Percentiles rank a stretch among this genome's conserved stretches.
Conservation (phyloP, 2,329 filamentous ascomycete species). For the Fusarium floridanum region DNA sequence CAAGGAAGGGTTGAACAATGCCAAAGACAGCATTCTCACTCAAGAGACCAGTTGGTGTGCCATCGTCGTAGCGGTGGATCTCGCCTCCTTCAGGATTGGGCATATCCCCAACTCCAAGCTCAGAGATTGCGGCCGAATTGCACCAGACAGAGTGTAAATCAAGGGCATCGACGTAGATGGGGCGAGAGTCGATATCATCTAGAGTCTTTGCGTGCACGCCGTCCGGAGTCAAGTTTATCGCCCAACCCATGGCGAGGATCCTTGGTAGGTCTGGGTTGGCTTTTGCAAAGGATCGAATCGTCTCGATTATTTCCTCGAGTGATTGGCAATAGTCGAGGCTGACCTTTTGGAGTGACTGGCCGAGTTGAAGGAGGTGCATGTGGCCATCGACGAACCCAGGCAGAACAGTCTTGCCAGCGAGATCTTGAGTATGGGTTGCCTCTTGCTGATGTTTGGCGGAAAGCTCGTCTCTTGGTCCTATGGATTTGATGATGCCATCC, state of each 20-base stretch:
- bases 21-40: slow-evolving; percentile 63
- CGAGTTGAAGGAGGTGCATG: background rate
- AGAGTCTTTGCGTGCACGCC: slow-evolving; percentile 58
- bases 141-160: slow-evolving; percentile 70
- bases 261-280: slow-evolving; percentile 55
- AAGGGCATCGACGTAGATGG: slow-evolving; percentile 68
- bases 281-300: background rate
- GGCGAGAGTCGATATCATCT: slow-evolving; percentile 65
- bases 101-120: slow-evolving; percentile 60
- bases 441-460: background rate
- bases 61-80: slow-evolving; percentile 61
- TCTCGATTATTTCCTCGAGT: background rate
- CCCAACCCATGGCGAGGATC: slow-evolving; percentile 68
- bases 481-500: background rate
- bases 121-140: slow-evolving; percentile 62
- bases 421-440: background rate
- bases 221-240: slow-evolving; percentile 58
- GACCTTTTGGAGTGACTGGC: background rate
- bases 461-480: background rate
- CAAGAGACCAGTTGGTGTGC: slow-evolving; percentile 62
- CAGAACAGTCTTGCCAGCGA: background rate
- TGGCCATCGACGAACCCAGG: background rate
- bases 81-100: slow-evolving; percentile 63
- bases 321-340: background rate
- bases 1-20: slow-evolving; percentile 66